Conservation (phyloP, 2,329 filamentous ascomycete species). For the Neofusicoccum laricinum region DNA sequence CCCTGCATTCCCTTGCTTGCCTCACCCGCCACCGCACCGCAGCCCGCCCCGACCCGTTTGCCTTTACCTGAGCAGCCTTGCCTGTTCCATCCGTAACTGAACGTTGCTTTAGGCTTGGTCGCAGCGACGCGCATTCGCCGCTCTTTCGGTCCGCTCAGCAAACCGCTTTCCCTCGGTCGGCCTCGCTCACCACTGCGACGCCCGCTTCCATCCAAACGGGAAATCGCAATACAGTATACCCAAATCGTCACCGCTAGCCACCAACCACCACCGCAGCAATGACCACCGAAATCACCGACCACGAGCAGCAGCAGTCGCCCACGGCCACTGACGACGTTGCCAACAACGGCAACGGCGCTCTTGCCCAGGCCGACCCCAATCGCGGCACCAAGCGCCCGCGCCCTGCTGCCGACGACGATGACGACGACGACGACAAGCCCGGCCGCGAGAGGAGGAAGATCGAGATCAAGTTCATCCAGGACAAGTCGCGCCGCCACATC, state of each 20-base stretch:
- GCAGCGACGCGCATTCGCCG: slow-evolving; percentile 14
- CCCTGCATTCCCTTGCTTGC: slow-evolving; percentile 34
- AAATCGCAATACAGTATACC: slow-evolving; percentile 34
- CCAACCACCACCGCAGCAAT: slow-evolving; percentile 33
- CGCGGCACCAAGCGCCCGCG: slow-evolving; percentile 89
- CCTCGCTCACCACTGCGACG: slow-evolving; percentile 22
- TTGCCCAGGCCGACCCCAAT: slow-evolving; percentile 59
- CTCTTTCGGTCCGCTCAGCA: slow-evolving; percentile 13
- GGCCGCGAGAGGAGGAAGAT: slow-evolving; percentile 98
- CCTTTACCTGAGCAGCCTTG: slow-evolving; percentile 25
- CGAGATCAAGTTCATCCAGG: slow-evolving; percentile 99
- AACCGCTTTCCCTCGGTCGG: slow-evolving; percentile 23
- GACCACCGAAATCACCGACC: slow-evolving; percentile 49
- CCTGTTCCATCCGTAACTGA: slow-evolving; percentile 19
- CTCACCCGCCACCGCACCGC: slow-evolving; percentile 26
- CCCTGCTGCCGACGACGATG: slow-evolving; percentile 82
- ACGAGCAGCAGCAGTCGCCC: slow-evolving; percentile 51
- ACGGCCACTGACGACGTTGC: slow-evolving; percentile 50
- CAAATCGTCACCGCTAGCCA: slow-evolving; percentile 29
- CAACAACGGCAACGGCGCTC: slow-evolving; percentile 65
- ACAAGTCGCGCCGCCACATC: slow-evolving; percentile 98
- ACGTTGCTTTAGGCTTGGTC: slow-evolving; percentile 18
- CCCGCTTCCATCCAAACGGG: slow-evolving; percentile 26
- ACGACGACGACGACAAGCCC: slow-evolving; percentile 96
- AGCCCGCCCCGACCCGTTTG: slow-evolving; percentile 24